Percentiles rank a stretch among this genome's conserved stretches.
phyloP scores from a whole-genome alignment of 2,329 filamentous ascomycete species.

The Aureobasidium sp. region DNA sequence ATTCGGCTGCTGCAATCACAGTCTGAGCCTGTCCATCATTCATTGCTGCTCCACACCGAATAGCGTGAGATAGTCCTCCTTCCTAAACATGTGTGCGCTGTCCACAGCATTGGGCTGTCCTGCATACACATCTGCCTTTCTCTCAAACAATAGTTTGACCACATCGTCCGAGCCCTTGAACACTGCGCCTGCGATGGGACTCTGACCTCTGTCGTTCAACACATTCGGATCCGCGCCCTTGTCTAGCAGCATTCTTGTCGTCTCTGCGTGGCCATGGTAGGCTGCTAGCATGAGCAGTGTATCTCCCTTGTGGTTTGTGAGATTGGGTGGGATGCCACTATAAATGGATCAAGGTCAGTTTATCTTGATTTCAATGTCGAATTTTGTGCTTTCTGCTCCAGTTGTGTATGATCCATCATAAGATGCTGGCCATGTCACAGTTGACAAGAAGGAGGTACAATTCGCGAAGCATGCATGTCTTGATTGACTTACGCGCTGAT shows the following conservation, averaged over 20 bases:
- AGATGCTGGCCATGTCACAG: neutral
- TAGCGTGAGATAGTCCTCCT: conserved; percentile 29
- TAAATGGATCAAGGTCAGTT: neutral
- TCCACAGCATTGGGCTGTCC: conserved; percentile 43
- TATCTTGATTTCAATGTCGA: neutral
- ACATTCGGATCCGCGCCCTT: conserved; percentile 61
- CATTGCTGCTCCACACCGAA: conserved; percentile 27
- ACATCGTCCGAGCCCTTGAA: conserved; percentile 65
- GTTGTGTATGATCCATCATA: too few species aligned
- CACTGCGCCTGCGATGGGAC: conserved; percentile 62
- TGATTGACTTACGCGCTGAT: conserved; percentile 40
- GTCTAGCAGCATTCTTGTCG: conserved; percentile 54
- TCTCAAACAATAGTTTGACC: conserved; percentile 46
- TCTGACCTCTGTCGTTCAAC: conserved; percentile 62
- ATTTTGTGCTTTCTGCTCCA: neutral
- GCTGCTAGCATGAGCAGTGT: conserved; percentile 68
- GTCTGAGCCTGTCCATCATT: neutral
- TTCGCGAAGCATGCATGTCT: neutral
- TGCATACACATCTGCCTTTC: conserved; percentile 34
- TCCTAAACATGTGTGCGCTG: conserved; percentile 41
- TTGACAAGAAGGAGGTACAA: too few species aligned
- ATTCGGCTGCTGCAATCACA: neutral
- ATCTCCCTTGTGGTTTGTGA: conserved; percentile 68
- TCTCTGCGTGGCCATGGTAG: conserved; percentile 59
- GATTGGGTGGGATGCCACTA: conserved; percentile 56